Evolutionary conservation across 352 stramenopile genomes (phyloP).

Genomic region (Phytopythium montanum): DNA sequence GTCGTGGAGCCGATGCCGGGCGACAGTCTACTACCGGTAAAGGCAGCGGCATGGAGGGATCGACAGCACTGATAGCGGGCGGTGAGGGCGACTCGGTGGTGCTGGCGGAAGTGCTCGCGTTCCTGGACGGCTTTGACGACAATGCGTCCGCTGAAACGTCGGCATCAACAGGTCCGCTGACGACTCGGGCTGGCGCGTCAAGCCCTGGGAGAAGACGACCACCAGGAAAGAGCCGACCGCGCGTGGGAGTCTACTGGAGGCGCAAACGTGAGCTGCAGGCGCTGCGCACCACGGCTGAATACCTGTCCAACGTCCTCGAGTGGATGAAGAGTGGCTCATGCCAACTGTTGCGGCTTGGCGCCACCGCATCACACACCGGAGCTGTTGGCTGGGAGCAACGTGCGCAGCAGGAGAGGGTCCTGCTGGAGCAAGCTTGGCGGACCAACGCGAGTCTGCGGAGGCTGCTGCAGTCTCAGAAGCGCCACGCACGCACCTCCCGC

Average conservation of each 20-base stretch:
- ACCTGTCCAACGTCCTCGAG: neutral
- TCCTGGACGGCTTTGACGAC: slow-evolving; percentile 4
- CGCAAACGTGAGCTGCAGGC: slow-evolving; percentile 5
- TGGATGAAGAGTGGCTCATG: neutral
- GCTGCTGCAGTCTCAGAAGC: neutral
- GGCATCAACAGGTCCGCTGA: too few species aligned
- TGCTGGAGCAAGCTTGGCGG: neutral
- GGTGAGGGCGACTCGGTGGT: neutral
- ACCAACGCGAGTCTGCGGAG: neutral
- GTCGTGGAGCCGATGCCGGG: too few species aligned
- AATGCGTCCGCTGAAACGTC: neutral
- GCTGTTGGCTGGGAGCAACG: neutral
- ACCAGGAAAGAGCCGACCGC: slow-evolving; percentile 4
- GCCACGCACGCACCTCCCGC: neutral
- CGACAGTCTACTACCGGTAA: too few species aligned
- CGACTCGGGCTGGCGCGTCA: too few species aligned
- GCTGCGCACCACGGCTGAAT: neutral
- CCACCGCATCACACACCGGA: too few species aligned
- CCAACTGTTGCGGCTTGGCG: neutral
- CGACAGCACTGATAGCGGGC: neutral
- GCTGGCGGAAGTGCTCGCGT: slow-evolving; percentile 6
- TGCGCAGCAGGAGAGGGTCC: neutral
- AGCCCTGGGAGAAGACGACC: too few species aligned
- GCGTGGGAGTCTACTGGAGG: neutral
- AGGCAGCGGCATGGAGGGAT: neutral